Conservation (phyloP, 257 asterid genomes). For the Solanum bulbocastanum region DNA sequence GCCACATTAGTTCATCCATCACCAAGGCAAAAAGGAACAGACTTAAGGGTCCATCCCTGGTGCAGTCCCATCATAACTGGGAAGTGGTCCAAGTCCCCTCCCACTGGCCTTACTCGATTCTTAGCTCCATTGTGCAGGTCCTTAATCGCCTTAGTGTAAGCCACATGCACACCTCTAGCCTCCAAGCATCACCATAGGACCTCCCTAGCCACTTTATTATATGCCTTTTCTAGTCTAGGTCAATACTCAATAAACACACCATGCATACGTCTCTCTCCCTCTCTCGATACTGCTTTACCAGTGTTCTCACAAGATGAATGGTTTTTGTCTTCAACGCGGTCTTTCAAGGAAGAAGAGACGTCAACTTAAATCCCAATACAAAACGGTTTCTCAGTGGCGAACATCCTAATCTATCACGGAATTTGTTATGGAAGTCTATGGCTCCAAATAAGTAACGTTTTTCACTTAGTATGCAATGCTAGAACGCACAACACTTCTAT, state of each 20-base stretch:
- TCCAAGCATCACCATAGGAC: neutral
- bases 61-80: neutral
- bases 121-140: neutral
- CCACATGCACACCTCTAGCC: neutral
- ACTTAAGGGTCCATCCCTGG: neutral
- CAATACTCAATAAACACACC: neutral
- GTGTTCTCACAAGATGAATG: neutral
- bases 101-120: neutral
- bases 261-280: neutral
- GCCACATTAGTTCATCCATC: neutral
- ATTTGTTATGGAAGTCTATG: neutral
- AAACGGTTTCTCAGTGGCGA: neutral
- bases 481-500: neutral
- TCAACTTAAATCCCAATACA: neutral
- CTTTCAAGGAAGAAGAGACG: neutral
- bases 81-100: neutral
- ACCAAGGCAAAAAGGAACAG: neutral
- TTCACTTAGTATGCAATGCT: neutral
- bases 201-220: neutral
- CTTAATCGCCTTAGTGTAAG: neutral
- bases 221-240: neutral
- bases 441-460: neutral
- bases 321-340: neutral
- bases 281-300: neutral
- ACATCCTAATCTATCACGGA: neutral